phyloP scores from a whole-genome alignment of 345 rosid species.

The Acer saccharum region DNA sequence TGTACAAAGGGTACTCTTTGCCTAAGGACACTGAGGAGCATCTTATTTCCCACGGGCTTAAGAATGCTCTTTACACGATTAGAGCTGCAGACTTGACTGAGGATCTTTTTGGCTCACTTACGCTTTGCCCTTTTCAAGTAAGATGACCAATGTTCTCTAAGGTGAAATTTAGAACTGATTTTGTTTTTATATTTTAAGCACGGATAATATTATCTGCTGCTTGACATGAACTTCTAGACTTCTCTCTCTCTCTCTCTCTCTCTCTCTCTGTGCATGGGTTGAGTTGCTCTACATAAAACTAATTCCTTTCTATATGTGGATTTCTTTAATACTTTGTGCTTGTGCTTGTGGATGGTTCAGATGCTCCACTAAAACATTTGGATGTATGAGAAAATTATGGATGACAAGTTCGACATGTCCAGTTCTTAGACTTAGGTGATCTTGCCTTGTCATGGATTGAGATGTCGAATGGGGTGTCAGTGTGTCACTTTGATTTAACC shows the following conservation, averaged over 20 bases:
- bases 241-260: background rate
- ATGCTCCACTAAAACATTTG: background rate
- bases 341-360: background rate
- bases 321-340: background rate
- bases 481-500: slow-evolving; percentile 1
- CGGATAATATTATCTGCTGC: background rate
- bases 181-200: background rate
- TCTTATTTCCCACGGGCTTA: slow-evolving; percentile 69
- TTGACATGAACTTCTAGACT: background rate
- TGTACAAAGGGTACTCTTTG: slow-evolving; percentile 71
- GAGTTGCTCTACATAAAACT: background rate
- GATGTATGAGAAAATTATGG: background rate
- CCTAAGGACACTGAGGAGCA: slow-evolving; percentile 59
- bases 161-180: background rate
- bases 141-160: slow-evolving; percentile 14
- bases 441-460: slow-evolving; percentile 6
- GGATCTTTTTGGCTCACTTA: slow-evolving; percentile 74
- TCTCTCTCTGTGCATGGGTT: background rate
- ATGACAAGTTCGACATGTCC: background rate
- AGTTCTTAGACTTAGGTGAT: background rate
- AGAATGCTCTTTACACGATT: slow-evolving; percentile 73
- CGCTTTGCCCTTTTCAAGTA: slow-evolving; percentile 74
- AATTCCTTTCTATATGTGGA: background rate
- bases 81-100: slow-evolving; percentile 74
- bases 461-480: slow-evolving; percentile 8